Base-by-base conservation (phyloP, 73 alveolate species). In the Diophrys appendiculata region DNA sequence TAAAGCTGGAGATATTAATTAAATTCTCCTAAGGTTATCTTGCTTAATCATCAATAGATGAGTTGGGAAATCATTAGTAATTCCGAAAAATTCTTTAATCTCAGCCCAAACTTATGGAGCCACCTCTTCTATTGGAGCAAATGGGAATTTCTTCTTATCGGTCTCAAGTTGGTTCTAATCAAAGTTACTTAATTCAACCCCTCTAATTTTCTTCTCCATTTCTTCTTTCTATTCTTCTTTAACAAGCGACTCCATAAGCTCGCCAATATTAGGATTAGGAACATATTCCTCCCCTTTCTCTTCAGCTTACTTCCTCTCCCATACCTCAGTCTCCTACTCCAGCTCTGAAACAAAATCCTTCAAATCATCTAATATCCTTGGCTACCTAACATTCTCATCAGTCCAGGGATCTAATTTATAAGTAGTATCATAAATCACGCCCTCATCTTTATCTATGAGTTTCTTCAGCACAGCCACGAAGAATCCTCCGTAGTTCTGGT, bases 401-500 rank as follows among this genome's bases (percentile, higher is more conserved):
- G 83, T 73, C 92, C 83, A 92, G 22, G 88, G 71, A 32, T 77
- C 72, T 70, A 69, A 33, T 33, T 65, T 52, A 71, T 91, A 67
- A 77, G 52, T 76, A 27, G 35, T 80, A 73, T 75, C 83, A 68
- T 83, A 80, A 25, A 70, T 72, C 52, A 80, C 33, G 26, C 69
- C 90, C 54, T 87, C 89, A 0, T 81, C 82, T 32, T 82, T 80
- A 80, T 88, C 90, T 23, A 78, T 73, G 65, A 82, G 78, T 73
- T 92, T 92, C 32, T 89, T 88, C 54, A 92, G 81, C 29, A 92
- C 92, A 24, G 95, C 93, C 18, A 92, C 90, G 73, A 92, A 92
- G 86, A 92, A 92, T 30, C 95, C 89, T 43, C 93, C 97, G 64
- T 87, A 69, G 77, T 88, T 77, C 75, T 88, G 73, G 72, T 88